Base-by-base conservation (phyloP, 2,329 filamentous ascomycete species). In the Xylaria multiplex region DNA sequence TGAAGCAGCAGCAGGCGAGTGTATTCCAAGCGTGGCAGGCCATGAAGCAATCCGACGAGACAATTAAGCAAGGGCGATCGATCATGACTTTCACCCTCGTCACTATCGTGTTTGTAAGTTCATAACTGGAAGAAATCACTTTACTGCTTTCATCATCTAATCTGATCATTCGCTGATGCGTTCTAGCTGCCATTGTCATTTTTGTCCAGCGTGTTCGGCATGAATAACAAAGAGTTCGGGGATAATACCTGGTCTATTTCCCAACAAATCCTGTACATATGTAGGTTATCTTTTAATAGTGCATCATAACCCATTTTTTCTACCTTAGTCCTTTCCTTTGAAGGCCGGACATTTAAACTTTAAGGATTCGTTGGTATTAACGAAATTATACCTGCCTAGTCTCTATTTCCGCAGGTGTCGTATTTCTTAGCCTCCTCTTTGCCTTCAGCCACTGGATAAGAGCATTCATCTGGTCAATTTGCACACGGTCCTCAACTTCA, bases 41-140 rank as follows among this genome's bases (percentile, higher is more conserved):
- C 0, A 72, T 80, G 14, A 77, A 74, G 30, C 77, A 81, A 46
- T 77, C 76, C 0, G 75, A 80, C 0, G 78, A 82, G 49, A 79
- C 75, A 0, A 76, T 79, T 2, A 76, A 74, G 7, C 81, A 83
- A 61, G 79, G 81, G 0, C 75, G 77, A 0, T 76, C 80, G 1
- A 79, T 84, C 58, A 80, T 84, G 77, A 74, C 80, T 2, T 83
- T 83, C 61, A 83, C 81, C 0, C 65, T 83, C 5, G 78, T 83
- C 0, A 83, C 81, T 0, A 82, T 83, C 43, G 69, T 82, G 37
- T 83, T 84, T 62, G 80, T 81, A 69, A 70, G 79, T 59, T 16
- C 3, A 40, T 22, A 9, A 49, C 46, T 6, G 22, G 5, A 30
- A 49, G 1, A 14, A 24, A 24, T 46, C 19, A 46, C 24, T 46